These are phyloP conservation scores for Dendryphion nanum DNA, from an alignment of 2,329 filamentous ascomycete genomes.

Conservation along the genomic window DNA sequence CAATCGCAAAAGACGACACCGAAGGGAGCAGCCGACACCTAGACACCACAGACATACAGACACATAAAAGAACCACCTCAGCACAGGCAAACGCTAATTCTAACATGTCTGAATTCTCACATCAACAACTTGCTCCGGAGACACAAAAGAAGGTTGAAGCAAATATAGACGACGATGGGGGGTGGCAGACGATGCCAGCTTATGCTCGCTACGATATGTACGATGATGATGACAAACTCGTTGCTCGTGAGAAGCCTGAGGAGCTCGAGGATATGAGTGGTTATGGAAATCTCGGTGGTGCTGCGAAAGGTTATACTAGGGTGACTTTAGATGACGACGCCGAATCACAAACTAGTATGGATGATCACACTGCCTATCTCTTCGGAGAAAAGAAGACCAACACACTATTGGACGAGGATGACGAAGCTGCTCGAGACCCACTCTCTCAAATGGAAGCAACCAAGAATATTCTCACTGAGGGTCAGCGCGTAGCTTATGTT, in stretches of 20 bases:
- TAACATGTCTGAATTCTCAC: conserved; percentile 79
- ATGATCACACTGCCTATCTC: conserved; percentile 94
- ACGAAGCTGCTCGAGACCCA: conserved; percentile 76
- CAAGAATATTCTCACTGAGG: conserved; percentile 91
- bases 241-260: conserved; percentile 75
- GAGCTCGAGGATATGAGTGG: conserved; percentile 67
- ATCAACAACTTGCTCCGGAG: conserved; percentile 70
- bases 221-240: conserved; percentile 84
- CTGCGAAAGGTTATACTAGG: conserved; percentile 91
- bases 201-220: conserved; percentile 93
- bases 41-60: conserved; percentile 3
- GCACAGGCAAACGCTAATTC: not conserved
- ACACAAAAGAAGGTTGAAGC: conserved; percentile 43
- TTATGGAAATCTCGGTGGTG: conserved; percentile 79
- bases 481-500: conserved; percentile 94
- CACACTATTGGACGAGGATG: conserved; percentile 60
- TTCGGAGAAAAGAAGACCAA: conserved; percentile 73
- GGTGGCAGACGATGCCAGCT: conserved; percentile 96
- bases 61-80: conserved; percentile 10
- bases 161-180: conserved; percentile 61
- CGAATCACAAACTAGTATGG: conserved; percentile 90
- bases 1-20: conserved; percentile 4
- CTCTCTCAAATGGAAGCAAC: conserved; percentile 91
- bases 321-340: conserved; percentile 95
- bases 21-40: conserved; percentile 2